phyloP scores from a whole-genome alignment of 2,329 filamentous ascomycete genomes.

The Pseudopyrenochaeta lycopersici region DNA sequence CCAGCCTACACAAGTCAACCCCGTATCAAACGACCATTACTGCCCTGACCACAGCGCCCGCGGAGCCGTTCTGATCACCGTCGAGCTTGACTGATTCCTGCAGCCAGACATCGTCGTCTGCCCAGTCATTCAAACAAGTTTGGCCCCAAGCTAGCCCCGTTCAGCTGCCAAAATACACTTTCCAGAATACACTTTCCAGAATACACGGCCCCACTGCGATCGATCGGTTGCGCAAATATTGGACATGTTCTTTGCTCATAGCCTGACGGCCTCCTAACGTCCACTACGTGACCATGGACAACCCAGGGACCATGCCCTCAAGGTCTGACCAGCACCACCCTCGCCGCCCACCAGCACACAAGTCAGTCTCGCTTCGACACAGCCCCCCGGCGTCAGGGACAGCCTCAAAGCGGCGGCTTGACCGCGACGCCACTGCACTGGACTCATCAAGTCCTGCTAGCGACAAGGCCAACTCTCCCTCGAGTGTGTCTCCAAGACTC shows the following conservation, averaged over 20 bases:
- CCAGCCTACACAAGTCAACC: not conserved
- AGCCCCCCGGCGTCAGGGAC: constrained; percentile 31
- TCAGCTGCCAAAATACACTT: constrained; percentile 2
- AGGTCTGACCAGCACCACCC: constrained; percentile 35
- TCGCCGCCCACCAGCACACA: constrained; percentile 55
- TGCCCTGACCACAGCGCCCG: not conserved
- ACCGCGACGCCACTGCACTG: constrained; percentile 17
- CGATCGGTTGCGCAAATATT: constrained; percentile 18
- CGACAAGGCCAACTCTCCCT: constrained; percentile 52
- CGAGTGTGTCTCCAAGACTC: constrained; percentile 48
- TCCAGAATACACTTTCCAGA: constrained; percentile 1
- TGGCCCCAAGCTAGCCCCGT: not conserved
- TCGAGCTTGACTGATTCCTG: not conserved
- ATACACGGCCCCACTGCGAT: not conserved
- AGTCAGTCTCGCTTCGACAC: constrained; percentile 58
- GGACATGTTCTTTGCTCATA: constrained; percentile 22
- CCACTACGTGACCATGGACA: constrained; percentile 28
- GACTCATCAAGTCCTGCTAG: constrained; percentile 41
- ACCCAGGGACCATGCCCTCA: constrained; percentile 25
- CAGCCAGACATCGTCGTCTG: not conserved
- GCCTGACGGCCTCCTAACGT: constrained; percentile 6
- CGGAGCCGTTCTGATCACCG: not conserved
- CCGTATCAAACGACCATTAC: not conserved
- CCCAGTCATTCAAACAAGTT: not conserved
- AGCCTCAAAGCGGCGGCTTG: constrained; percentile 1